Base-by-base conservation (phyloP, 306 rosid species). In the Citrullus colocynthis region DNA sequence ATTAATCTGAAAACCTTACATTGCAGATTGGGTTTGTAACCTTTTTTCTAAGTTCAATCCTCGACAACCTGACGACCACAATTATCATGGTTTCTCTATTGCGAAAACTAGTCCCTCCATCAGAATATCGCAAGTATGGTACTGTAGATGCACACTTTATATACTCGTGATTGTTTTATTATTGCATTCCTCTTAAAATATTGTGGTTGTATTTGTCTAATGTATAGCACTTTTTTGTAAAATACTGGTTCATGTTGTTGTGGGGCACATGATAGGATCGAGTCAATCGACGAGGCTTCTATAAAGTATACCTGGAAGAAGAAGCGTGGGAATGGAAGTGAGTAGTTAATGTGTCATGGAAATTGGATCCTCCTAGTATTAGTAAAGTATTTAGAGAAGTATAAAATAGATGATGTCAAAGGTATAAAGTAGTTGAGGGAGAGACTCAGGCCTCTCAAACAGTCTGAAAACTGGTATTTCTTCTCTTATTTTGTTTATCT, bases 51-150 rank as follows among this genome's bases (percentile, higher is more conserved):
- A 95, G 98, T 85, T 57, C 98, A 37, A 71, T 92, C 82, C 90
- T 95, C 14, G 97, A 95, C 91, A 95, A 95, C 89, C 87, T 95
- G 84, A 95, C 98, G 28, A 89, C 98, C 54, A 95, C 98, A 72
- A 95, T 95, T 71, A 85, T 92, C 85, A 95, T 95, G 98, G 95
- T 95, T 80, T 95, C 96, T 80, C 82, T 95, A 70, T 85, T 95
- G 86, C 87, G 93, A 81, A 95, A 95, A 81, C 87, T 95, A 77
- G 92, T 89, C 81, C 97, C 97, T 83, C 96, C 90, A 30, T 89
- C 97, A 45, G 98, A 95, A 79, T 95, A 89, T 69, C 93, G 96
- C 79, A 95, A 89, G 98, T 92, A 92, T 56, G 91, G 57, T 11
- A 37, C 14, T 55, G 1, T 5, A 41, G 21, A 39, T 21, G 18